These are phyloP conservation scores for California macrophylla DNA, from an alignment of 441 rosid genomes.

Conservation along the genomic window DNA sequence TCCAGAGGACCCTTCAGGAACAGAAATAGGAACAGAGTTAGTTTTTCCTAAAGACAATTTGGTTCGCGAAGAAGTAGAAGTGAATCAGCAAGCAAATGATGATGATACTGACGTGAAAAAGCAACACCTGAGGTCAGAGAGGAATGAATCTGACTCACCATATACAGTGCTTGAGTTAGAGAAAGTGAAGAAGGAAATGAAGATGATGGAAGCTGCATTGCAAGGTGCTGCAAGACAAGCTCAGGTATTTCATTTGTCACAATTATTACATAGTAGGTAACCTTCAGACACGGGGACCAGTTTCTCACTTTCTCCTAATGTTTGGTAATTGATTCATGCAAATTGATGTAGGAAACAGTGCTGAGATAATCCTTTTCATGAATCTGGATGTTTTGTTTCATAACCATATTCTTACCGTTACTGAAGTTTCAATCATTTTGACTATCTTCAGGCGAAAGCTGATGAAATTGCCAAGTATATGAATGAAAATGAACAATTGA, in stretches of 20 bases:
- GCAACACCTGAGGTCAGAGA: constrained; percentile 36
- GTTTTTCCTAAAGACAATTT: constrained; percentile 30
- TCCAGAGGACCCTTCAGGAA: constrained; percentile 37
- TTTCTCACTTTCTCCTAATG: neutral
- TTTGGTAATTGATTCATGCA: neutral
- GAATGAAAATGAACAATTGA: constrained; percentile 95
- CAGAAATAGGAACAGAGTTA: constrained; percentile 27
- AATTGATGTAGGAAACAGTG: neutral
- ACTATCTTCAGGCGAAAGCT: constrained; percentile 72
- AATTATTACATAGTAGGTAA: constrained; percentile 2
- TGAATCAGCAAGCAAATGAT: constrained; percentile 31
- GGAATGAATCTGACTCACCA: constrained; percentile 33
- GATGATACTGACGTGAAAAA: constrained; percentile 28
- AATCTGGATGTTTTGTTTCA: neutral
- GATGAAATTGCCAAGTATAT: constrained; percentile 93
- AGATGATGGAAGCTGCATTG: constrained; percentile 90
- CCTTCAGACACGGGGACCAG: neutral
- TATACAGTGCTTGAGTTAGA: constrained; percentile 51
- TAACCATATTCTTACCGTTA: constrained; percentile 10
- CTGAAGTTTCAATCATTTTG: constrained; percentile 15
- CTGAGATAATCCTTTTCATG: neutral
- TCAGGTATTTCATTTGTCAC: constrained; percentile 49
- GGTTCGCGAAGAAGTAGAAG: constrained; percentile 23
- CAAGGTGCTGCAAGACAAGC: constrained; percentile 99
- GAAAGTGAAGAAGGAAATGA: constrained; percentile 72